Evolutionary conservation across 1,284 basidiomycete species (phyloP), one percentile per base, ranked within the genome.

Genomic region (Puccinia hordei): DNA sequence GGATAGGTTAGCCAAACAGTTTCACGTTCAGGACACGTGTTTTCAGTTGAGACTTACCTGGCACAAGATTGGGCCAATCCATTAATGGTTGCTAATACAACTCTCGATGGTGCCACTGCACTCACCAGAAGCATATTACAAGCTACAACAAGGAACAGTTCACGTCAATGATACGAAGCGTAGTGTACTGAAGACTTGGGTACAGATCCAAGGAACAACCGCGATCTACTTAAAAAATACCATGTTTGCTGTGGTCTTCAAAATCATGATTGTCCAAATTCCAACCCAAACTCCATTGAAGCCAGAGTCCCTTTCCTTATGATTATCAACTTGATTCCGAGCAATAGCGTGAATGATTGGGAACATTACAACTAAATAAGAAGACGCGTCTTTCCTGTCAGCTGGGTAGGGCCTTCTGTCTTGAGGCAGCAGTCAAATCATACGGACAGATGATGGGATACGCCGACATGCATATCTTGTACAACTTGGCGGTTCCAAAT

Each of bases 111-210:
- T 0, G 85, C 83, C 1, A 83, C 75, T n/a, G 82, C 81, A 27
- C 83, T 86, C 46, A 86, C 82, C 9, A 84, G 81, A 41, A 86
- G 82, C 85, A 86, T 85, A 72, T 84, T 84, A 81, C 81, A 82
- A 13, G 82, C 83, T 61, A 82, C n/a, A 8, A 57, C n/a, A 19
- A 30, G 9, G 55, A 57, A 68, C 12, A n/a, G n/a, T 0, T 4
- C 13, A 61, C 35, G 24, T 13, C 24, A 57, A 51, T 0, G 41
- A 61, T 61, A 35, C 22, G 30, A n/a, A 41, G 12, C 12, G 4
- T 12, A 41, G 12, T 41, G 38, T 41, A 41, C 12, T 12, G 24
- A 17, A 53, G 53, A 24, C 19, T 38, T 53, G 8, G 1, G n/a
- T 15, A 12, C 44, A 35, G 41, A 53, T n/a, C 10, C 33, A 9